These are phyloP conservation scores for Epichloe glyceriae DNA, from an alignment of 2,329 filamentous ascomycete species.

Conservation along the genomic window DNA sequence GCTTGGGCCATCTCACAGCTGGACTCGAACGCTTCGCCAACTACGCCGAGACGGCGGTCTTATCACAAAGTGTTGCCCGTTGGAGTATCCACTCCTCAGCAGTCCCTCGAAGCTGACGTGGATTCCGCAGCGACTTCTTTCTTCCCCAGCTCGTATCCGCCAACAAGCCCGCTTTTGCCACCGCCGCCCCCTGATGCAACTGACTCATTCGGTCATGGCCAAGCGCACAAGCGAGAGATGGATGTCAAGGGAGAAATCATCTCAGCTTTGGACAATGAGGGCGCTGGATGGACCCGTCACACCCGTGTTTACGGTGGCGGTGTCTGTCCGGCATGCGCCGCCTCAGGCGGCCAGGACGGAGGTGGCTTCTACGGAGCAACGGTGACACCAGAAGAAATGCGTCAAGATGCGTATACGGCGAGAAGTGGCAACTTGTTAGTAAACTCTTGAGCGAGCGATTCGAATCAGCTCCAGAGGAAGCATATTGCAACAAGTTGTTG, in stretches of 20 bases:
- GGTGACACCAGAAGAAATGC: slow-evolving; percentile 39
- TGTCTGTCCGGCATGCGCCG: slow-evolving; percentile 41
- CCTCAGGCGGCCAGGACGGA: slow-evolving; percentile 29
- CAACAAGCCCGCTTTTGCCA: slow-evolving; percentile 33
- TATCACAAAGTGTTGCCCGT: slow-evolving; percentile 30
- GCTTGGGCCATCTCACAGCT: slow-evolving; percentile 15
- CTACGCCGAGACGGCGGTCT: slow-evolving; percentile 26
- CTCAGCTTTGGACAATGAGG: slow-evolving; percentile 32
- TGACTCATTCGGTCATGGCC: slow-evolving; percentile 11
- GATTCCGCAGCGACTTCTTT: slow-evolving; percentile 21
- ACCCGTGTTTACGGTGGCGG: slow-evolving; percentile 47
- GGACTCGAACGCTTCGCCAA: slow-evolving; percentile 15
- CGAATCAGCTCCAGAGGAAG: not conserved
- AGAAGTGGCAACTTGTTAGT: not conserved
- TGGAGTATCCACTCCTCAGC: slow-evolving; percentile 16
- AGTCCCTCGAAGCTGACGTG: slow-evolving; percentile 11
- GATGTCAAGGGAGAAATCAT: slow-evolving; percentile 38
- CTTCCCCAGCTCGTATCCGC: slow-evolving; percentile 36
- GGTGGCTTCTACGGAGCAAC: slow-evolving; percentile 41
- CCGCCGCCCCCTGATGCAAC: slow-evolving; percentile 27
- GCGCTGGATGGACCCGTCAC: slow-evolving; percentile 42
- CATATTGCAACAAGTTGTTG: not conserved
- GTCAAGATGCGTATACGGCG: slow-evolving; percentile 15
- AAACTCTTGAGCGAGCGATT: not conserved
- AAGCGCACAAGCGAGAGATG: slow-evolving; percentile 20